phyloP scores from a whole-genome alignment of 495 filamentous ascomycete genomes.

The Collariella sp. region DNA sequence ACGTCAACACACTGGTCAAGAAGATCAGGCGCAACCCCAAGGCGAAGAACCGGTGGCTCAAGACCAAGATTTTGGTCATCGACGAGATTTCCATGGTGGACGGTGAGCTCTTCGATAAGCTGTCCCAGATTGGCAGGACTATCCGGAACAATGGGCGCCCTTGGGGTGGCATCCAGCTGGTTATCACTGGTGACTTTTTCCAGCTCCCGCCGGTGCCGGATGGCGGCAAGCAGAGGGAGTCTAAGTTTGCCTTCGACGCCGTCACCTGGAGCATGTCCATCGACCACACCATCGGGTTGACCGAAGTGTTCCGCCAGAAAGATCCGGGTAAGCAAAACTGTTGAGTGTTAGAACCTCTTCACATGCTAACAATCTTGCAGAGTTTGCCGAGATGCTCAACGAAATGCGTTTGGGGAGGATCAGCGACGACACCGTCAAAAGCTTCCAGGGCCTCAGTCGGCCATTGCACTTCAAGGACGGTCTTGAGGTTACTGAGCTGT shows the following conservation, averaged over 20 bases:
- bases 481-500: constrained; percentile 85
- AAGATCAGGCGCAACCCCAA: constrained; percentile 88
- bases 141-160: constrained; percentile 79
- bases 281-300: constrained; percentile 90
- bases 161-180: constrained; percentile 91
- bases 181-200: constrained; percentile 97
- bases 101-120: constrained; percentile 91
- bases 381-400: constrained; percentile 91
- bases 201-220: constrained; percentile 90
- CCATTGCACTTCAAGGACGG: constrained; percentile 63
- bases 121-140: constrained; percentile 76
- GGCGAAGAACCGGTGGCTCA: constrained; percentile 78
- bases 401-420: constrained; percentile 90
- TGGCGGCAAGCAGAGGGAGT: constrained; percentile 46
- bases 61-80: constrained; percentile 76
- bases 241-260: constrained; percentile 89
- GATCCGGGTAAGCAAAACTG: constrained; percentile 57
- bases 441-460: constrained; percentile 63
- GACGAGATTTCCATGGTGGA: constrained; percentile 99
- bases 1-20: constrained; percentile 70
- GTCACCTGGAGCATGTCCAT: constrained; percentile 85
- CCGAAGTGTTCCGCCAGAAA: constrained; percentile 90
- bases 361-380: constrained; percentile 29
- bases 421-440: constrained; percentile 54
- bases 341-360: not conserved